These are phyloP conservation scores for Stachybotrys elegans DNA, from an alignment of 2,329 filamentous ascomycete genomes.

Conservation along the genomic window DNA sequence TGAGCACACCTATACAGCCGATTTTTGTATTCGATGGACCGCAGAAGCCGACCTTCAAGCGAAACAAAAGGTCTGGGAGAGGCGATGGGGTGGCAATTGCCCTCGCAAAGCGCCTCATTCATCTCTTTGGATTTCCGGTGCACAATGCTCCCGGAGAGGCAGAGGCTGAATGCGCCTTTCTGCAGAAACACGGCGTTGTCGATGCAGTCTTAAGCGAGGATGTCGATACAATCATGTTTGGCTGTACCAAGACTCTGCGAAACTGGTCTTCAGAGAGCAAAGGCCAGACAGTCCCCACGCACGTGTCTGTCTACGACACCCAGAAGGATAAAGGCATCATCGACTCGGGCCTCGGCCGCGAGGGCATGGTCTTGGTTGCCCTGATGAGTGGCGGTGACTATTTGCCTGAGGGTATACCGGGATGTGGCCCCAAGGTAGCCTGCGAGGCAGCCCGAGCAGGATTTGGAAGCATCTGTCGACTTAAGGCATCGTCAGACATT, in stretches of 20 bases:
- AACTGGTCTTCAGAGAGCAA: constrained; percentile 76
- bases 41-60: constrained; percentile 80
- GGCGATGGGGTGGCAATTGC: constrained; percentile 65
- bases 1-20: constrained; percentile 74
- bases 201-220: constrained; percentile 95
- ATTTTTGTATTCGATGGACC: constrained; percentile 89
- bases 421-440: constrained; percentile 82
- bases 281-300: constrained; percentile 67
- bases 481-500: constrained; percentile 55
- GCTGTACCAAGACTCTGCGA: constrained; percentile 70
- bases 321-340: constrained; percentile 41
- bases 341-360: constrained; percentile 62
- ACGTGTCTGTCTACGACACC: constrained; percentile 76
- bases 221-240: constrained; percentile 97
- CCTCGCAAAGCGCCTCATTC: constrained; percentile 77
- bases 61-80: constrained; percentile 68
- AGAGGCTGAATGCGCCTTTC: constrained; percentile 87
- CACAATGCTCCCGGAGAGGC: constrained; percentile 92
- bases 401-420: constrained; percentile 77
- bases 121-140: constrained; percentile 75
- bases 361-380: constrained; percentile 91
- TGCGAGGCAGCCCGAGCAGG: constrained; percentile 86
- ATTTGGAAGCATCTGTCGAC: constrained; percentile 68
- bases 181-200: constrained; percentile 77
- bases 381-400: constrained; percentile 97